Evolutionary conservation across 345 rosid genomes (phyloP), one percentile per base, ranked within the genome.

Genomic region (Pugionium cornutum): DNA sequence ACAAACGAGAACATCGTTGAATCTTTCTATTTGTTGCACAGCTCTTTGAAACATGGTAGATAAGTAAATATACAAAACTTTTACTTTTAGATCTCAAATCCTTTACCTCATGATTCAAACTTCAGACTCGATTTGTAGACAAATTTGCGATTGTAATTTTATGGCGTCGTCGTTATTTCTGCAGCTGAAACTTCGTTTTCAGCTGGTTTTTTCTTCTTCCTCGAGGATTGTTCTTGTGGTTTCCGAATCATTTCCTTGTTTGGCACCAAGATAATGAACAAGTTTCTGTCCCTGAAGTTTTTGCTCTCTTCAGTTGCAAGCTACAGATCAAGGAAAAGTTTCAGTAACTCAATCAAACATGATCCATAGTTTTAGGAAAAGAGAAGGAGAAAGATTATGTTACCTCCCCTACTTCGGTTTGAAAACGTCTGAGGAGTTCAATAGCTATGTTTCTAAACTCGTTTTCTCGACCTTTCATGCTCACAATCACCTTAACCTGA

Each of bases 401-500:
- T 83, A 89, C 95, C 97, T 94, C 99, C 11, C 97, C 97, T 48
- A 89, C 75, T 76, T 89, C 95, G 63, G 77, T 85, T 77, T 86
- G 97, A 79, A 94, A 86, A 62, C 88, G 89, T 62, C 82, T 79
- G 18, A 94, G 78, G 32, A 94, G 97, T 72, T 88, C 92, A 71
- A 86, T 88, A 49, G 96, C 99, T 10, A 73, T 86, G 72, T 86
- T 94, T 74, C 92, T 84, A 75, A 90, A 90, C 29, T 90, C 92
- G 41, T 90, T 85, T 80, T 94, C 95, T 61, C 96, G 89, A 18
- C 99, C 96, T 82, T 88, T 94, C 82, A 94, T 77, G 77, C 80
- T 85, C 69, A 94, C 97, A 51, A 86, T 88, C 48, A 84, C 86
- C 78, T 94, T 94, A 63, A 94, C 99, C 99, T 94, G 85, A 70